Conservation (phyloP, 148 eudicot genomes). For the Nepenthes mirabilis region DNA sequence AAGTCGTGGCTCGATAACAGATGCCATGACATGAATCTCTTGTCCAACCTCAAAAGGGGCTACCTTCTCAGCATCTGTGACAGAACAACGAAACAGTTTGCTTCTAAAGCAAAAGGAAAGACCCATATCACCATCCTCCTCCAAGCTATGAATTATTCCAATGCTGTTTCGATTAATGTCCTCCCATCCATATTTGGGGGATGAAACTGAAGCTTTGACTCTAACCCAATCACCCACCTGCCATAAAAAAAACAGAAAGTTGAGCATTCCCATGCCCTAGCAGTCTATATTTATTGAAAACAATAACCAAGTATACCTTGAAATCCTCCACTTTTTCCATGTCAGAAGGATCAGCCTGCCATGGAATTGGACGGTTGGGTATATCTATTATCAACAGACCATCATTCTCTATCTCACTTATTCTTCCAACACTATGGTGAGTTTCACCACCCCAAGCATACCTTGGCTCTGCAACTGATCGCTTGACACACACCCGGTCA, state of each 20-base stretch:
- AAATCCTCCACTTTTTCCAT: constrained; percentile 98
- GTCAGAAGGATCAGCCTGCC: constrained; percentile 99
- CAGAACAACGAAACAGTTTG: constrained; percentile 88
- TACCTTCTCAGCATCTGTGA: constrained; percentile 86
- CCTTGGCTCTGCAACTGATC: constrained; percentile 92
- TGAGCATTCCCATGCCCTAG: neutral
- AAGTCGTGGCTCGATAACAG: constrained; percentile 77
- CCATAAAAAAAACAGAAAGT: constrained; percentile 2
- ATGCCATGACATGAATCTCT: constrained; percentile 76
- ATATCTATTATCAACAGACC: constrained; percentile 92
- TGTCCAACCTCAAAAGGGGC: constrained; percentile 91
- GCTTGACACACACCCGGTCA: constrained; percentile 88
- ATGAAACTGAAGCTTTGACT: constrained; percentile 86
- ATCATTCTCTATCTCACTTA: constrained; percentile 87
- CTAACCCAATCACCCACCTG: constrained; percentile 97
- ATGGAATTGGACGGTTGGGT: constrained; percentile 87
- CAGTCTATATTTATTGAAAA: neutral
- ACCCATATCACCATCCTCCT: constrained; percentile 98
- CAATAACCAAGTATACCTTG: constrained; percentile 40
- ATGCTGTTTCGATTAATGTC: constrained; percentile 77
- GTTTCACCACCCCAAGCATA: constrained; percentile 99
- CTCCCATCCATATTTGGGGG: constrained; percentile 99
- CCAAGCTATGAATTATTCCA: constrained; percentile 87
- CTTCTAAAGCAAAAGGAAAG: constrained; percentile 93
- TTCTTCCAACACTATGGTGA: constrained; percentile 93